These are phyloP conservation scores for Neurospora sp. DNA, from an alignment of 2,329 filamentous ascomycete species.

Conservation along the genomic window DNA sequence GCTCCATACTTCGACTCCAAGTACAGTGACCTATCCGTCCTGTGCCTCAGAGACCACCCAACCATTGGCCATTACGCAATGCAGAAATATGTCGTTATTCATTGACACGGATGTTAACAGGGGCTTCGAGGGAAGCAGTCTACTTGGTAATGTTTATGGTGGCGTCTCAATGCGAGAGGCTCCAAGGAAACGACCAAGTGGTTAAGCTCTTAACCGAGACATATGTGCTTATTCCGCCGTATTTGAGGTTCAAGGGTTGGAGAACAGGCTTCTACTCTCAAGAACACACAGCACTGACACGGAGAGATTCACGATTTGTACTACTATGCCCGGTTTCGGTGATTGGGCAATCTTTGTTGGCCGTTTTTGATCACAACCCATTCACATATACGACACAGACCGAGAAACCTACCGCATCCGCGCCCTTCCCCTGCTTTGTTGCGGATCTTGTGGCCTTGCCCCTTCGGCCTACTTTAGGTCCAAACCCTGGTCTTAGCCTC, in stretches of 20 bases:
- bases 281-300: neutral
- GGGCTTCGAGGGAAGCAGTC: neutral
- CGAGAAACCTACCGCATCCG: neutral
- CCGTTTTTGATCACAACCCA: neutral
- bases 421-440: neutral
- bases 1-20: neutral
- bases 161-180: neutral
- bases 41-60: neutral
- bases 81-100: neutral
- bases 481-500: slow-evolving; percentile 2
- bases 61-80: neutral
- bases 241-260: neutral
- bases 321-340: neutral
- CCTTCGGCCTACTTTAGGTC: neutral
- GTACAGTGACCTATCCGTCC: neutral
- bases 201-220: neutral
- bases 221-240: neutral
- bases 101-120: neutral
- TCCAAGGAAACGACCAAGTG: neutral
- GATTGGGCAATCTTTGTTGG: neutral
- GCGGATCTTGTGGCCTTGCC: neutral
- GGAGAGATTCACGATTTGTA: neutral
- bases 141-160: neutral
- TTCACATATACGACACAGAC: neutral
- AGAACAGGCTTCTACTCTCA: neutral